These are phyloP conservation scores for Phytophthora brassicae DNA, from an alignment of 352 stramenopile species.

Conservation along the genomic window DNA sequence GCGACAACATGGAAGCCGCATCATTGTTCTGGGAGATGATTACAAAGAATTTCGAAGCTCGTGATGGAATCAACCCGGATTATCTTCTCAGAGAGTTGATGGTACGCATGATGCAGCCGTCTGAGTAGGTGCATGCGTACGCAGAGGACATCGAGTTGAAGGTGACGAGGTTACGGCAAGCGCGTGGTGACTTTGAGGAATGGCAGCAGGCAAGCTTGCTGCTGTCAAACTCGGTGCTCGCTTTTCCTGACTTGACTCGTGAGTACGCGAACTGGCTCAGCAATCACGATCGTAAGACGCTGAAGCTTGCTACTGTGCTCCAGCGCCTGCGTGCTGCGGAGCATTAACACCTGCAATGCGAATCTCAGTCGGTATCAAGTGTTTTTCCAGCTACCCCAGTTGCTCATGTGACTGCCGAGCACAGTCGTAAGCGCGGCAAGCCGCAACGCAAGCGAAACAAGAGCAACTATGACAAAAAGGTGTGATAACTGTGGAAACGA, in stretches of 20 bases:
- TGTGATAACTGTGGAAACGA: too few relatives aligned
- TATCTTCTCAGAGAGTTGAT: background rate
- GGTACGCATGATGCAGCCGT: too few relatives aligned
- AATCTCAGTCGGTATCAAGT: background rate
- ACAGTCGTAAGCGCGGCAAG: background rate
- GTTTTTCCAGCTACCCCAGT: too few relatives aligned
- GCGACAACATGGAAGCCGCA: slow-evolving; percentile 3
- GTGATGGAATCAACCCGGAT: slow-evolving; percentile 4
- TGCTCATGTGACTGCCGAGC: too few relatives aligned
- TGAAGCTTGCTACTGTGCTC: background rate
- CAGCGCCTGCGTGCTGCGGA: slow-evolving; percentile 5
- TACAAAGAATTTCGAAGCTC: background rate
- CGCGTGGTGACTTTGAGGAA: too few relatives aligned
- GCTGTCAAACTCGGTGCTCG: too few relatives aligned
- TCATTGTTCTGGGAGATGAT: background rate
- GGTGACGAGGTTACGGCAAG: too few relatives aligned
- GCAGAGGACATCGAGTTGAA: too few relatives aligned
- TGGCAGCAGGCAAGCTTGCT: too few relatives aligned
- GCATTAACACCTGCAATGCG: background rate
- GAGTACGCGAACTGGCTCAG: slow-evolving; percentile 5
- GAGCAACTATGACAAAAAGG: background rate
- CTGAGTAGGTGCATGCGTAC: too few relatives aligned
- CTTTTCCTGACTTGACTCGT: background rate
- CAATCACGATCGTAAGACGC: background rate
- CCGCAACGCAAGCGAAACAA: background rate